Evolutionary conservation across 2,329 filamentous ascomycete species (phyloP).

Genomic region (Penicillium sp.): DNA sequence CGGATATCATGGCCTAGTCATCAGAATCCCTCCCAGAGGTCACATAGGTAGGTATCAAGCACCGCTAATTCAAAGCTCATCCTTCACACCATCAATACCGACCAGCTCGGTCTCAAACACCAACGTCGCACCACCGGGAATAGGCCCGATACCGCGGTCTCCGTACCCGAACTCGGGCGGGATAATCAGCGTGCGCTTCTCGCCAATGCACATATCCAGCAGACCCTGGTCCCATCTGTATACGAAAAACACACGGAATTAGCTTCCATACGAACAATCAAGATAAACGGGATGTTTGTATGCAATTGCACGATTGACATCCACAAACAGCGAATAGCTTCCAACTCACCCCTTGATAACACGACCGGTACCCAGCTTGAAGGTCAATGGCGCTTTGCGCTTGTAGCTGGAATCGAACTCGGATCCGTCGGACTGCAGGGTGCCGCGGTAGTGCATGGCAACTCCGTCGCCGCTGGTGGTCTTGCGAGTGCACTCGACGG

Average conservation of each 20-base stretch:
- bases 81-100: constrained; percentile 65
- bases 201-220: constrained; percentile 87
- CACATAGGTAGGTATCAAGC: not conserved
- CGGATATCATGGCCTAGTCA: not conserved
- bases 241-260: not conserved
- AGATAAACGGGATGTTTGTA: not conserved
- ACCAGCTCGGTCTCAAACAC: constrained; percentile 90
- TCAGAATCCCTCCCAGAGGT: not conserved
- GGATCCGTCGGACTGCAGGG: constrained; percentile 60
- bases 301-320: not conserved
- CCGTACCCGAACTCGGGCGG: constrained; percentile 83
- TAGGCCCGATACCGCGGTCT: constrained; percentile 64
- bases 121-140: constrained; percentile 70
- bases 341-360: constrained; percentile 75
- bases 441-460: constrained; percentile 81
- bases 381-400: constrained; percentile 64
- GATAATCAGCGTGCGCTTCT: constrained; percentile 82
- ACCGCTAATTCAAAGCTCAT: constrained; percentile 33
- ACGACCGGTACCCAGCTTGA: constrained; percentile 67
- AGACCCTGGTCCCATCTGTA: constrained; percentile 79
- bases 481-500: constrained; percentile 71
- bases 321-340: constrained; percentile 2
- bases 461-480: constrained; percentile 67
- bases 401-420: constrained; percentile 82
- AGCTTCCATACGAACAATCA: not conserved